These are phyloP conservation scores for Sphagnum magellanicum DNA, from an alignment of 228 moss, liverwort and hornwort species.

Conservation along the genomic window DNA sequence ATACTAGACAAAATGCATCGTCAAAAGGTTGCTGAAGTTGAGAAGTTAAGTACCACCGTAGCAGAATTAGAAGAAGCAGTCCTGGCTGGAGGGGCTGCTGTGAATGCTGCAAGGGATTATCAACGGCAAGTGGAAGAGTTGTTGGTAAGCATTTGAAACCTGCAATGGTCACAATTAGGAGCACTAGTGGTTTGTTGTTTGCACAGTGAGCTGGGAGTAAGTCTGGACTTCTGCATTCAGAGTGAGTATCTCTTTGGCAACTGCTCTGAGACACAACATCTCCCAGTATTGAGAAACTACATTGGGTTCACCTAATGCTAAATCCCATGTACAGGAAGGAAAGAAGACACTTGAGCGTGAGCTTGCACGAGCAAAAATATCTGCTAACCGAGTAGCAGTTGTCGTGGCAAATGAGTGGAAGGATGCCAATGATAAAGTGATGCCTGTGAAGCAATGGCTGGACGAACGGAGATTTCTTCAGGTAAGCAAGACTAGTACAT, in stretches of 20 bases:
- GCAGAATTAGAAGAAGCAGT: conserved; percentile 61
- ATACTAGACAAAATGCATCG: conserved; percentile 66
- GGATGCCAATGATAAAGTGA: conserved; percentile 93
- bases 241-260: too few species aligned
- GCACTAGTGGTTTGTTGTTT: too few species aligned
- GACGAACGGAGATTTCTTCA: conserved; percentile 97
- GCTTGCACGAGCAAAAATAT: conserved; percentile 84
- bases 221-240: too few species aligned
- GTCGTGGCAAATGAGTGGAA: conserved; percentile 99
- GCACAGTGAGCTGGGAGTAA: too few species aligned
- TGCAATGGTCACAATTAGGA: too few species aligned
- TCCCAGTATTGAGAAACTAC: too few species aligned
- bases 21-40: conserved; percentile 64
- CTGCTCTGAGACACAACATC: too few species aligned
- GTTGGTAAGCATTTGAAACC: conserved; percentile 23
- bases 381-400: conserved; percentile 92
- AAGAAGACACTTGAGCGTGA: conserved; percentile 96
- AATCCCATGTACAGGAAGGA: conserved; percentile 47
- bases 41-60: conserved; percentile 52
- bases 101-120: conserved; percentile 63
- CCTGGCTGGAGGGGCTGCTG: conserved; percentile 64
- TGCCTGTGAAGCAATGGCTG: conserved; percentile 99
- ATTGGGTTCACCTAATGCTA: too few species aligned
- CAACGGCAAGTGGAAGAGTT: conserved; percentile 63
- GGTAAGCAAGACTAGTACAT: conserved; percentile 21